Evolutionary conservation across 805 yeast species (phyloP).

Genomic region (Hanseniaspora pseudoguilliermondii): DNA sequence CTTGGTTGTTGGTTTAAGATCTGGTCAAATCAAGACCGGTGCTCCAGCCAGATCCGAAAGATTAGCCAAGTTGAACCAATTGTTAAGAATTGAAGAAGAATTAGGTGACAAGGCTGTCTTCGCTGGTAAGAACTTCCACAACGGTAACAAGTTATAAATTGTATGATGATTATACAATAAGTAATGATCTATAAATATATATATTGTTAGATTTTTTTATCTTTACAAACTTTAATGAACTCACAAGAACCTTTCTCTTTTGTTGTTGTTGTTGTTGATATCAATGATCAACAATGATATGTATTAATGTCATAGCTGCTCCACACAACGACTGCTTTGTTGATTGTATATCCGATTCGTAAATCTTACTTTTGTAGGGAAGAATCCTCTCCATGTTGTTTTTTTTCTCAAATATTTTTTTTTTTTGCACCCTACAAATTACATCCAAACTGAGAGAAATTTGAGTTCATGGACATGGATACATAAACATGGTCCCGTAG

Average conservation of each 20-base stretch:
- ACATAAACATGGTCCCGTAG: too few species aligned
- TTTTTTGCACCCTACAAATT: too few species aligned
- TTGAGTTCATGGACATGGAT: too few species aligned
- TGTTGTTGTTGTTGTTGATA: too few species aligned
- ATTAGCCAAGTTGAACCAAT: slow-evolving; percentile 97
- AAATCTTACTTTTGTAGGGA: too few species aligned
- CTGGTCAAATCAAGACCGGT: slow-evolving; percentile 99
- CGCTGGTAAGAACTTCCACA: slow-evolving; percentile 88
- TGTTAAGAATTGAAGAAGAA: slow-evolving; percentile 96
- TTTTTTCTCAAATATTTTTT: too few species aligned
- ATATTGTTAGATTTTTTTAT: neutral
- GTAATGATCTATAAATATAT: neutral
- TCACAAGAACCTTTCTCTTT: neutral
- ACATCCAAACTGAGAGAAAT: too few species aligned
- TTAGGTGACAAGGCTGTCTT: slow-evolving; percentile 93
- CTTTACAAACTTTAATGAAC: slow-evolving; percentile 12
- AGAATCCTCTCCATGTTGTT: too few species aligned
- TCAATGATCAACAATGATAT: too few species aligned
- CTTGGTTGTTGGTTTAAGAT: slow-evolving; percentile 91
- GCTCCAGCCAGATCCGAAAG: slow-evolving; percentile 99
- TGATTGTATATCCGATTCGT: too few species aligned
- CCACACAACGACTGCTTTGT: too few species aligned
- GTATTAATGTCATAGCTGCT: too few species aligned
- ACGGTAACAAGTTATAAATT: slow-evolving; percentile 30
- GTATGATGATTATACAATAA: neutral